These are phyloP conservation scores for Aspergillus flavus DNA, from an alignment of 2,329 filamentous ascomycete genomes.

Conservation along the genomic window DNA sequence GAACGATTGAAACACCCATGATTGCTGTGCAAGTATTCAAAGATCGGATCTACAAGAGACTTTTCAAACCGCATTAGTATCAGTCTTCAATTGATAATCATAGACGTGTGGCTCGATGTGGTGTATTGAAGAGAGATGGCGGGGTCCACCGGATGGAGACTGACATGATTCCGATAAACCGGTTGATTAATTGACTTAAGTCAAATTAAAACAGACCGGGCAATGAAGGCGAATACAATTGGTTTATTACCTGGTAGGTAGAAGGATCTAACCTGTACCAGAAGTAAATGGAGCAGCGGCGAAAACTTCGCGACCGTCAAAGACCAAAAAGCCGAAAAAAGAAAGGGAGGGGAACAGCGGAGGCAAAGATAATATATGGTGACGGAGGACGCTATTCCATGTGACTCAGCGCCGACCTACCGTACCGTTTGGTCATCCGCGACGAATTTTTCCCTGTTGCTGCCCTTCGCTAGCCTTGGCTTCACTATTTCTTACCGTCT, in stretches of 20 bases:
- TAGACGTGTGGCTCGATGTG: background rate
- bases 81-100: background rate
- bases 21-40: slow-evolving; percentile 12
- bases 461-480: background rate
- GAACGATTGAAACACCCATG: slow-evolving; percentile 46
- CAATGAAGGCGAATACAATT: slow-evolving; percentile 4
- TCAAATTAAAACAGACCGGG: background rate
- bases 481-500: slow-evolving; percentile 2
- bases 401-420: slow-evolving; percentile 6
- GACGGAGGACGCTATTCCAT: background rate
- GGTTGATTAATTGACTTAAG: background rate
- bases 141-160: slow-evolving; percentile 1
- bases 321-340: slow-evolving; percentile 31
- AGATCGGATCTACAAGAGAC: background rate
- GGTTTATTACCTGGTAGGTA: background rate
- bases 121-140: background rate
- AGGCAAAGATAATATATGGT: slow-evolving; percentile 21
- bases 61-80: background rate
- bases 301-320: slow-evolving; percentile 31
- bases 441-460: background rate
- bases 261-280: slow-evolving; percentile 10
- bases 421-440: background rate
- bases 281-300: slow-evolving; percentile 28
- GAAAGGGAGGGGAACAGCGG: slow-evolving; percentile 21
- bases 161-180: background rate